Percentiles rank a stretch among this genome's conserved stretches.
phyloP scores from a whole-genome alignment of 306 rosid species.

The Acmispon strigosus region DNA sequence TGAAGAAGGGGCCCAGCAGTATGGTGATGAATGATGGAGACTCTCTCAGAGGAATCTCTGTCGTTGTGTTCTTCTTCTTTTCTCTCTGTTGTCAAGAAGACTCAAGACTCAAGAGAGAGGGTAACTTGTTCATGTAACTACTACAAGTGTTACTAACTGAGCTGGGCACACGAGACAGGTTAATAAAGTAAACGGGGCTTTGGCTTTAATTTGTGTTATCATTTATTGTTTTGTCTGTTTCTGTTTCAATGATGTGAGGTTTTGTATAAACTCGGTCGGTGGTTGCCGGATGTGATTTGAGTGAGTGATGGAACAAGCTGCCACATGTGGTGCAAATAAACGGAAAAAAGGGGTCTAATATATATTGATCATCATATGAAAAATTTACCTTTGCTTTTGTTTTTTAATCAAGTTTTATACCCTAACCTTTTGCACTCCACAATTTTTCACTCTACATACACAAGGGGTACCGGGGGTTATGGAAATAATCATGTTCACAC shows the following conservation, averaged over 20 bases:
- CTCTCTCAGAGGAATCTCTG: conserved; percentile 43
- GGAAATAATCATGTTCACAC: no score
- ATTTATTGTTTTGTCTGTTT: neutral
- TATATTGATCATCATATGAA: no score
- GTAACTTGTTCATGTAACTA: no score
- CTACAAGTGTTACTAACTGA: neutral
- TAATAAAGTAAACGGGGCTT: neutral
- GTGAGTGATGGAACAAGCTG: neutral
- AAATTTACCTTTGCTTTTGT: no score
- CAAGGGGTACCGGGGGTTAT: no score
- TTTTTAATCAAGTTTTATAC: no score
- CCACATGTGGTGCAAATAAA: neutral
- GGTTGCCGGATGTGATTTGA: neutral
- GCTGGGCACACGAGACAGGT: neutral
- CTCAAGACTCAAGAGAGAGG: no score
- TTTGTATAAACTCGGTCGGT: conserved; percentile 5
- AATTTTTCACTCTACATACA: no score
- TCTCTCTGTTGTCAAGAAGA: neutral
- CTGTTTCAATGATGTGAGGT: conserved; percentile 1
- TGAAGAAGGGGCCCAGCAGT: conserved; percentile 15
- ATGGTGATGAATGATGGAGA: neutral
- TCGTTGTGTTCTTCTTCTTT: conserved; percentile 12
- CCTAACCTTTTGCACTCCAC: no score
- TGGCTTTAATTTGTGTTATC: neutral
- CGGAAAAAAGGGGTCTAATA: no score